A percentile compares a stretch with the other conserved stretches of the same genome.
phyloP scores from a whole-genome alignment of 106 monocot genomes.

The Dioscorea alata region DNA sequence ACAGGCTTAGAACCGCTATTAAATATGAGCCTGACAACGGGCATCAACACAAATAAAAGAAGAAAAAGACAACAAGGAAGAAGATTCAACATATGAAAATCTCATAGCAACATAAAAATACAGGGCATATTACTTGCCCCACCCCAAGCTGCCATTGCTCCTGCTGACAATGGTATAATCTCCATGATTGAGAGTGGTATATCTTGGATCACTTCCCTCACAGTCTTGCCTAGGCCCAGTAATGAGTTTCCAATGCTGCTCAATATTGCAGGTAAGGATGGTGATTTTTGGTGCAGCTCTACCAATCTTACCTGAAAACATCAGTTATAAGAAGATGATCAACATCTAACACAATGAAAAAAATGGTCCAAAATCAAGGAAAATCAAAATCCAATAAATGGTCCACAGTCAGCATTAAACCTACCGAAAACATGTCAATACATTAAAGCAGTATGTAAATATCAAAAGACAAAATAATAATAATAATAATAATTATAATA shows the following conservation, averaged over 20 bases:
- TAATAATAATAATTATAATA: background rate
- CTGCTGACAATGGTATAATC: no score
- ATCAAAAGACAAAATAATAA: background rate
- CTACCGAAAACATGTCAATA: background rate
- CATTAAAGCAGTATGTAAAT: background rate
- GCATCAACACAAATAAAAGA: no score
- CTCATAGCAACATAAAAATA: no score
- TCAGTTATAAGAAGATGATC: background rate
- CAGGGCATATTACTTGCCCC: no score
- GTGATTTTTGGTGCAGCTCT: conserved; percentile 50
- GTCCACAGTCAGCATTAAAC: no score
- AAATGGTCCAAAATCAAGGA: background rate
- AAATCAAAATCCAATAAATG: no score
- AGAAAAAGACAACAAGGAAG: no score
- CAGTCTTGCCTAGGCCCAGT: conserved; percentile 38
- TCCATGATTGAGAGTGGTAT: conserved; percentile 25
- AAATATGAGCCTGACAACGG: no score
- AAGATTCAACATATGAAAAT: no score
- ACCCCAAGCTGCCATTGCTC: no score
- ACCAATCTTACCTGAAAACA: conserved; percentile 61
- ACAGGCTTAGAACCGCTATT: no score
- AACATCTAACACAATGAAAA: background rate
- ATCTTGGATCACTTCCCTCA: conserved; percentile 55
- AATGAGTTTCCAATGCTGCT: conserved; percentile 46
- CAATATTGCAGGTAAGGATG: conserved; percentile 39